Conservation (phyloP, 306 rosid genomes). For the Sindora glabra region DNA sequence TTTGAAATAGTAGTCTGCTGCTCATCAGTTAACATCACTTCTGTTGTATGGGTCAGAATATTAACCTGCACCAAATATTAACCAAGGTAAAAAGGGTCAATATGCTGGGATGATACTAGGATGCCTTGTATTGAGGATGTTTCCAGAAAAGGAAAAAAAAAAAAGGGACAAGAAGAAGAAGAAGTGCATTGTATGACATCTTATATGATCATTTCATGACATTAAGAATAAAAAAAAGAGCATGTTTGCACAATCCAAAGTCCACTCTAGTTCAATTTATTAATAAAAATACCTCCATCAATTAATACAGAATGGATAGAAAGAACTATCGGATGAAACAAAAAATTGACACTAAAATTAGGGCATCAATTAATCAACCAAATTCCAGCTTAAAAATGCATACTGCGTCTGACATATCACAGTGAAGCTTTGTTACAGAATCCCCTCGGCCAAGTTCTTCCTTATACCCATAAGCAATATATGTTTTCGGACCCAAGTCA, state of each 20-base stretch:
- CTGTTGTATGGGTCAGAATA: slow-evolving; percentile 68
- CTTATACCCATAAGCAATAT: slow-evolving; percentile 67
- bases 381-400: slow-evolving; percentile 10
- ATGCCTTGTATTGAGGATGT: background rate
- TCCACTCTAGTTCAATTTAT: background rate
- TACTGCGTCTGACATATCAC: slow-evolving; percentile 94
- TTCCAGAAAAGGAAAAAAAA: background rate
- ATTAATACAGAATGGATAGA: background rate
- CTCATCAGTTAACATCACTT: slow-evolving; percentile 32
- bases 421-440: slow-evolving; percentile 86
- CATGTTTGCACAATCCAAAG: background rate
- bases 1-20: slow-evolving; percentile 41
- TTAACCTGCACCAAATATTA: slow-evolving; percentile 48
- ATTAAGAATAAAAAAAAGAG: background rate
- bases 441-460: slow-evolving; percentile 92
- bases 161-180: too few relatives aligned
- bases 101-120: background rate
- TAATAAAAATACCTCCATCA: too few relatives aligned
- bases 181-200: too few relatives aligned
- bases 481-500: slow-evolving; percentile 91
- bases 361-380: background rate
- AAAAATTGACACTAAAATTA: background rate
- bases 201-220: too few relatives aligned
- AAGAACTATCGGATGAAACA: slow-evolving; percentile 1
- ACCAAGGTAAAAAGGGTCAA: slow-evolving; percentile 1